Base-by-base conservation (phyloP, 2,329 filamentous ascomycete species). In the Ophiocordyceps unilateralis region DNA sequence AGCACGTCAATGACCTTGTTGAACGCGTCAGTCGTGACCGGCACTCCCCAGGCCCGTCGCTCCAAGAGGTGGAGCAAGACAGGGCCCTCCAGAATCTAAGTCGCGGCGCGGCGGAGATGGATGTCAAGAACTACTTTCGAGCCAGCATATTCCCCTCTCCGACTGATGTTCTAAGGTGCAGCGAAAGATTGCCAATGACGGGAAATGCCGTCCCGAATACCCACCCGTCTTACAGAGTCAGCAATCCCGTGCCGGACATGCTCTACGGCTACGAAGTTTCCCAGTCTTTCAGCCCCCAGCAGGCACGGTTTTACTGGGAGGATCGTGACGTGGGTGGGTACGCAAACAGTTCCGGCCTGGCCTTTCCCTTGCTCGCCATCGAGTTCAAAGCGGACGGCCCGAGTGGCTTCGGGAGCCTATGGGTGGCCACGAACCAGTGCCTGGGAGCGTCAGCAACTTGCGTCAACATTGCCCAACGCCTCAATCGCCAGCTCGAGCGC, bases 371-470 rank as follows among this genome's bases (percentile, higher is more conserved):
- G 39, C 46, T 53, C 24, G 23, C 44, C 12, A 22, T 51, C 17
- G 47, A 50, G 34, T 45, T 50, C 37, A 48, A 46, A 32, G 55
- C 52, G n/a, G 53, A 58, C 15, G 52, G 55, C 7, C 41, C 41
- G 4, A 14, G 4, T 17, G 22, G 36, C 5, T 4, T 15, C 10
- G 57, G 54, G 2, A 55, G 44, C 42, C 15, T 63, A 39, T 60
- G 53, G 55, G 56, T 55, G 4, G 56, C 57, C 9, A 60, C 55
- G 4, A 64, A 64, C 44, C 53, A 63, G 49, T 60, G 56, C 44
- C 50, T 61, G 20, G 55, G 57, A 1, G 56, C 43, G 0, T 52
- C 58, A 1, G 44, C 54, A 19, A 44, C 55, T 12, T 61, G 58
- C 41, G 46, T 63, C 42, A 55, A 60, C 12, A 50, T 61, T 11